Percentiles rank a stretch among this genome's conserved stretches.
These are phyloP conservation scores for Geosmithia putterillii DNA, from an alignment of 2,329 filamentous ascomycete species.

Conservation along the genomic window DNA sequence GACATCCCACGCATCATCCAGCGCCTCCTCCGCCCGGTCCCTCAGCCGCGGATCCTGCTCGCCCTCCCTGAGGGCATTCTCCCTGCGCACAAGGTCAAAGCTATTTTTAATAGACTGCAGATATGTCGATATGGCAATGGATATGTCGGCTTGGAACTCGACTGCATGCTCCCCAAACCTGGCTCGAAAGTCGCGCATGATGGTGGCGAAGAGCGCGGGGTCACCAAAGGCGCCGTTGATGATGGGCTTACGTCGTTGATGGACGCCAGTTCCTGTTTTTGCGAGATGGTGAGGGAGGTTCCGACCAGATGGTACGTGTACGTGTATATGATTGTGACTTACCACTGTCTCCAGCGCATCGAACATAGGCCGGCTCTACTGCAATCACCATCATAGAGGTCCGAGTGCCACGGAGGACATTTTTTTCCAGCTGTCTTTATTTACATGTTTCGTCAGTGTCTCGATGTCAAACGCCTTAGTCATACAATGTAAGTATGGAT, in stretches of 20 bases:
- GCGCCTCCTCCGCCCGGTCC: not conserved
- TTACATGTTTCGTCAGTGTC: no score
- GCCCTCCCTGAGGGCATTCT: slow-evolving; percentile 2
- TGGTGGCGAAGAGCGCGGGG: not conserved
- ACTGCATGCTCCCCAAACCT: not conserved
- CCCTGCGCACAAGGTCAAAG: slow-evolving; percentile 2
- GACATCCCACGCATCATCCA: not conserved
- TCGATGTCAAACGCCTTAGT: no score
- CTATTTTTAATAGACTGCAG: not conserved
- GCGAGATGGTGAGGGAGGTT: not conserved
- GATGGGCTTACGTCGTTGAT: slow-evolving; percentile 2
- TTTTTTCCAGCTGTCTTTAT: no score
- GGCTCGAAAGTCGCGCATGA: slow-evolving; percentile 1
- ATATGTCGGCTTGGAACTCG: not conserved
- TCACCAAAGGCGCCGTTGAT: slow-evolving; percentile 1
- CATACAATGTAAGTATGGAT: no score
- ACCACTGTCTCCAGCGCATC: no score
- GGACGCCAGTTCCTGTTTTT: not conserved
- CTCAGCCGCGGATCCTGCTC: slow-evolving; percentile 3
- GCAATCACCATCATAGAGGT: no score
- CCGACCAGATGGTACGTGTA: no score
- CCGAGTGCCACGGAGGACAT: no score
- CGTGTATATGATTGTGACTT: no score
- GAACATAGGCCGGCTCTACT: no score
- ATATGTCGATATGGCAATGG: not conserved